phyloP scores from a whole-genome alignment of 2,329 filamentous ascomycete species.

The Pestalotiopsis fici region DNA sequence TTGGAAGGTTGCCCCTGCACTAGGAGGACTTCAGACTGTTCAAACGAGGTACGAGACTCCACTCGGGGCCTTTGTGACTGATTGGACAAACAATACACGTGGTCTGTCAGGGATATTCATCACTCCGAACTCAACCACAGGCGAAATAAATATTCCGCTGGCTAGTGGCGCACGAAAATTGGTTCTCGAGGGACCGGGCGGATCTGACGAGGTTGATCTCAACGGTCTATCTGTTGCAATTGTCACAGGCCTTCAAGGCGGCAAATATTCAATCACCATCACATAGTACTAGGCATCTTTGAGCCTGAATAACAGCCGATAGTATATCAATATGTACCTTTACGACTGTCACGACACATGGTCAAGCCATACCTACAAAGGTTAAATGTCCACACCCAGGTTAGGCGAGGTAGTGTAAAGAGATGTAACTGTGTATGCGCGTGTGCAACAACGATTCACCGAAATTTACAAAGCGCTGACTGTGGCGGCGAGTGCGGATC shows the following conservation, averaged over 20 bases:
- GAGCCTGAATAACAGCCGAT: not conserved
- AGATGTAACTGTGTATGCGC: too few species aligned
- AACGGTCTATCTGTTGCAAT: not conserved
- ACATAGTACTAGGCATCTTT: not conserved
- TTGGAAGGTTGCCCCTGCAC: slow-evolving; percentile 22
- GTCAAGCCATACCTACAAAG: too few species aligned
- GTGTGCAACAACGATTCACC: too few species aligned
- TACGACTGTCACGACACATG: too few species aligned
- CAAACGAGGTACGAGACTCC: not conserved
- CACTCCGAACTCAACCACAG: not conserved
- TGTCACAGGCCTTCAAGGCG: not conserved
- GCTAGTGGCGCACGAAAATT: not conserved
- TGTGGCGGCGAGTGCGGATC: too few species aligned
- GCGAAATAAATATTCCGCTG: not conserved
- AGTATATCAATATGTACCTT: too few species aligned
- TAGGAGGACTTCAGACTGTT: not conserved
- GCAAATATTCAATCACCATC: not conserved
- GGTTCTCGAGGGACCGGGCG: not conserved
- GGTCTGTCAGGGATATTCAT: not conserved
- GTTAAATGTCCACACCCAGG: too few species aligned
- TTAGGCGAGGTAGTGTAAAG: too few species aligned
- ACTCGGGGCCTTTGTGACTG: not conserved
- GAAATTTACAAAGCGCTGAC: too few species aligned
- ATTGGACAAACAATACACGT: not conserved
- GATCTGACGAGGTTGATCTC: not conserved